A percentile compares a stretch with the other conserved stretches of the same genome.
phyloP scores from a whole-genome alignment of 352 stramenopile genomes.

The Phytopythium chamaehyphon region DNA sequence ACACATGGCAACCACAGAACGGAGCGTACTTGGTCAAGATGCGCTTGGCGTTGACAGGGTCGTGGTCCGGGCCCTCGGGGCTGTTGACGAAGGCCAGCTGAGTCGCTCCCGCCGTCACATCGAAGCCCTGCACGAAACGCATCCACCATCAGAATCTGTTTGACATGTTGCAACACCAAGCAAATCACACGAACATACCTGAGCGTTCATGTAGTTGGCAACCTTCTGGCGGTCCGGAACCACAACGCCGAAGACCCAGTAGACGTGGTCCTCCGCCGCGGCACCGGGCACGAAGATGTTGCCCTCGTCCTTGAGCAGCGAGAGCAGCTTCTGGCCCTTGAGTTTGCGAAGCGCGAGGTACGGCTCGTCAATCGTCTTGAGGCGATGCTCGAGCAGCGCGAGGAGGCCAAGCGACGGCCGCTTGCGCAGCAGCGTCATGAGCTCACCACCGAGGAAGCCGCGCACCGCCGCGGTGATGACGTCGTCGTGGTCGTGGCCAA shows the following conservation, averaged over 20 bases:
- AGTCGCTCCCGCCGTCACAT: slow-evolving; percentile 72
- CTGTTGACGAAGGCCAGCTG: slow-evolving; percentile 65
- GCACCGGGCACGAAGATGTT: slow-evolving; percentile 61
- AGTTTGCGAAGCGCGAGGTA: slow-evolving; percentile 64
- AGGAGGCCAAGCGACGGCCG: slow-evolving; percentile 74
- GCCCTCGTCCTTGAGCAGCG: slow-evolving; percentile 45
- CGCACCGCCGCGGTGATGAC: slow-evolving; percentile 78
- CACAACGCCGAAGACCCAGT: slow-evolving; percentile 78
- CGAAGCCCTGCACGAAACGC: slow-evolving; percentile 46
- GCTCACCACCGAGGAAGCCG: slow-evolving; percentile 70
- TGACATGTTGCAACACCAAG: background rate
- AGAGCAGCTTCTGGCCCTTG: slow-evolving; percentile 64
- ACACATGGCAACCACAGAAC: no score
- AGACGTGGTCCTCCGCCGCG: slow-evolving; percentile 61
- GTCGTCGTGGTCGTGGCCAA: slow-evolving; percentile 68
- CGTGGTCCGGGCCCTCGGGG: slow-evolving; percentile 39
- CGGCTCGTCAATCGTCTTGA: slow-evolving; percentile 56
- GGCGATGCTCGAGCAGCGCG: slow-evolving; percentile 53
- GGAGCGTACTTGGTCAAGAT: slow-evolving; percentile 66
- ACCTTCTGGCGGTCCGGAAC: slow-evolving; percentile 52
- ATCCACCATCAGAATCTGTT: background rate
- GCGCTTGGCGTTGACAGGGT: slow-evolving; percentile 55
- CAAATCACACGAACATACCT: slow-evolving; percentile 23
- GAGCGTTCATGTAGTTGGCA: slow-evolving; percentile 66
- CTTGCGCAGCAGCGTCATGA: slow-evolving; percentile 71